phyloP scores from a whole-genome alignment of 1,284 basidiomycete genomes.

The Ganoderma multipileum region DNA sequence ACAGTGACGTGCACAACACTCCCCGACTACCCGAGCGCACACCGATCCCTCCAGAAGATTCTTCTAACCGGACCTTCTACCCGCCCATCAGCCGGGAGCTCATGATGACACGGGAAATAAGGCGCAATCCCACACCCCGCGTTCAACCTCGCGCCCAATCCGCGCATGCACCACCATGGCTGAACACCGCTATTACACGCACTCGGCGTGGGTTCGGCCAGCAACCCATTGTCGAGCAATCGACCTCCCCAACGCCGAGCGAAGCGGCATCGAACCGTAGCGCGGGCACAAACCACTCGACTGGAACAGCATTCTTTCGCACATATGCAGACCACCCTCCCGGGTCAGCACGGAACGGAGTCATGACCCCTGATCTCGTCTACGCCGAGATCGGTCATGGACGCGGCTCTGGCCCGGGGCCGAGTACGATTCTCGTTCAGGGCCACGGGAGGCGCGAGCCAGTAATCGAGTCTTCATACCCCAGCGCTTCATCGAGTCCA shows the following conservation, averaged over 20 bases:
- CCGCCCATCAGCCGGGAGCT: conserved; percentile 25
- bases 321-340: conserved; percentile 56
- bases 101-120: conserved; percentile 33
- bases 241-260: conserved; percentile 63
- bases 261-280: conserved; percentile 64
- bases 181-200: conserved; percentile 39
- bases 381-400: conserved; percentile 82
- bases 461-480: conserved; percentile 27
- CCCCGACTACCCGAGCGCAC: conserved; percentile 21
- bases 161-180: conserved; percentile 22
- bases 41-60: conserved; percentile 18
- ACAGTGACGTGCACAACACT: conserved; percentile 17
- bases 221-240: conserved; percentile 65
- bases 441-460: conserved; percentile 27
- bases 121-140: conserved; percentile 31
- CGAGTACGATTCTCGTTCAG: conserved; percentile 33
- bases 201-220: conserved; percentile 53
- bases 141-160: conserved; percentile 27
- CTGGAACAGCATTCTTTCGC: conserved; percentile 65
- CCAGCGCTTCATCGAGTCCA: conserved; percentile 25
- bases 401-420: conserved; percentile 51
- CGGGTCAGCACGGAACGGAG: conserved; percentile 55
- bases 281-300: conserved; percentile 59
- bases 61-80: conserved; percentile 5
- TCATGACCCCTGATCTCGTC: conserved; percentile 74